A percentile compares a stretch with the other conserved stretches of the same genome.
phyloP scores from a whole-genome alignment of 2,329 filamentous ascomycete species.

The Botrytis fabae region DNA sequence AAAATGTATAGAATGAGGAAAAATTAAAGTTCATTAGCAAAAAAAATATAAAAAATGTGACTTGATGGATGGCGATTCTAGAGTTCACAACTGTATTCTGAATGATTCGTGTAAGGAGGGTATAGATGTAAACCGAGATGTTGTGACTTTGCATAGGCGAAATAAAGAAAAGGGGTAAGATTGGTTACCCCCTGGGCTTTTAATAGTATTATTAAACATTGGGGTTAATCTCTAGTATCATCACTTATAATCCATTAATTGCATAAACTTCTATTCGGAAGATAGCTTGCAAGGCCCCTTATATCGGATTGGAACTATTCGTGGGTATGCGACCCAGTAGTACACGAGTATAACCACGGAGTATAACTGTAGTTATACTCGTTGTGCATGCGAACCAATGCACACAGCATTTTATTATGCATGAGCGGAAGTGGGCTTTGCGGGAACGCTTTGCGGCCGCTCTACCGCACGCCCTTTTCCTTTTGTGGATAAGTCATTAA shows the following conservation, averaged over 20 bases:
- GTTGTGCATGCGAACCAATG: background rate
- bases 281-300: background rate
- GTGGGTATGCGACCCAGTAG: background rate
- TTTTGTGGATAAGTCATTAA: background rate
- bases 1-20: background rate
- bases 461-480: background rate
- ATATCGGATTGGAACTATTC: background rate
- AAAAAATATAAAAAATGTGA: background rate
- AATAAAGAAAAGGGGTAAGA: background rate
- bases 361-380: background rate
- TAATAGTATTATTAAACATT: background rate
- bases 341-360: background rate
- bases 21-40: background rate
- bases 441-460: slow-evolving; percentile 3
- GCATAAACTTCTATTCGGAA: background rate
- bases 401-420: background rate
- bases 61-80: background rate
- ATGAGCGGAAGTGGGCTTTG: background rate
- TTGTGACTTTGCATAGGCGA: background rate
- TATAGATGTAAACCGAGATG: background rate
- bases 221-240: background rate
- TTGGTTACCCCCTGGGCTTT: background rate
- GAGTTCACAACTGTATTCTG: rapidly evolving
- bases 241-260: background rate
- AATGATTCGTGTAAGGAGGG: background rate